A percentile compares a stretch with the other conserved stretches of the same genome.
Evolutionary conservation across 129 eudicot genomes (phyloP).

Genomic region (Flaveria sonorensis): DNA sequence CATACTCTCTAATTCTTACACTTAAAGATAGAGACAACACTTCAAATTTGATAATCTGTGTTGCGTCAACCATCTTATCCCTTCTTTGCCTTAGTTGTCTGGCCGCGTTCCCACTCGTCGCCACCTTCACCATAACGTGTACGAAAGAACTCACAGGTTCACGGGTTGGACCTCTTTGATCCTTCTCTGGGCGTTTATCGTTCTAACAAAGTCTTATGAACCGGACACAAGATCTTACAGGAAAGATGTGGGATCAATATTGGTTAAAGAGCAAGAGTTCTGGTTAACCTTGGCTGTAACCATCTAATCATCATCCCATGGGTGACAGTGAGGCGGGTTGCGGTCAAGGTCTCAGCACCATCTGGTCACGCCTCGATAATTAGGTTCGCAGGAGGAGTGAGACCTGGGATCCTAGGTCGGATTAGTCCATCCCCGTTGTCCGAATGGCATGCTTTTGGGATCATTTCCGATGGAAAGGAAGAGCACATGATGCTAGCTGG

Average conservation of each 20-base stretch:
- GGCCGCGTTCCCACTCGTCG: constrained; percentile 79
- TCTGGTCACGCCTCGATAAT: constrained; percentile 74
- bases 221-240: constrained; percentile 48
- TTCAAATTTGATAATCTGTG: constrained; percentile 43
- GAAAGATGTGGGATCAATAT: constrained; percentile 33
- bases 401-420: constrained; percentile 66
- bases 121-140: constrained; percentile 73
- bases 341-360: constrained; percentile 56
- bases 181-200: constrained; percentile 61
- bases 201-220: constrained; percentile 49
- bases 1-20: constrained; percentile 58
- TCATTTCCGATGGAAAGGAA: constrained; percentile 57
- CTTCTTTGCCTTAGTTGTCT: constrained; percentile 51
- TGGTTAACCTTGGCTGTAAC: constrained; percentile 61
- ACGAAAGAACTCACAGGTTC: constrained; percentile 69
- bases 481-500: constrained; percentile 90
- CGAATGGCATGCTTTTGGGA: constrained; percentile 86
- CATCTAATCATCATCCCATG: constrained; percentile 60
- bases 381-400: constrained; percentile 68
- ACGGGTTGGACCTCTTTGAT: constrained; percentile 62
- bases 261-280: constrained; percentile 54
- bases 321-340: constrained; percentile 62
- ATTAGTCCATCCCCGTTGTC: constrained; percentile 78
- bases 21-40: constrained; percentile 57
- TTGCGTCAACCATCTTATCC: constrained; percentile 49